These are phyloP conservation scores for Aspergillus sp. DNA, from an alignment of 2,329 filamentous ascomycete genomes.

Conservation along the genomic window DNA sequence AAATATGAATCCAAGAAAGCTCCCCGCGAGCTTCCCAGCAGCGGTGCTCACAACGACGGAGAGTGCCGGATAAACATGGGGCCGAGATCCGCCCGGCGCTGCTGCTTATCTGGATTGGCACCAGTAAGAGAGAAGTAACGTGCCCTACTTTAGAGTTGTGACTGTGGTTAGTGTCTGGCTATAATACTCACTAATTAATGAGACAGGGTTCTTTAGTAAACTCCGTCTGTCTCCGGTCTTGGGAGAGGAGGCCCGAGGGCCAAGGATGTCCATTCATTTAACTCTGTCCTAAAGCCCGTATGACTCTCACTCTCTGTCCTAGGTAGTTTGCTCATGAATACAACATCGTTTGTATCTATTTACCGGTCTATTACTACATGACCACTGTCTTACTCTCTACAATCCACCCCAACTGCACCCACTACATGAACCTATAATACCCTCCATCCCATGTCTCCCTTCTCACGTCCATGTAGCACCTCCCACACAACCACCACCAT, in stretches of 20 bases:
- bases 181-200: not conserved
- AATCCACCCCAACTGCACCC: not conserved
- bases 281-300: not conserved
- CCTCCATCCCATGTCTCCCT: not conserved
- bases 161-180: not conserved
- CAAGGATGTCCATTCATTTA: not conserved
- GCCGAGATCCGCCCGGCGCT: constrained; percentile 12
- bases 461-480: constrained; percentile 9
- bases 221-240: not conserved
- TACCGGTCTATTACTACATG: not conserved
- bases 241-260: not conserved
- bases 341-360: not conserved
- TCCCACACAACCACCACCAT: constrained; percentile 19
- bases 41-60: constrained; percentile 15
- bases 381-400: not conserved
- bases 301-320: constrained; percentile 1
- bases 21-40: constrained; percentile 15
- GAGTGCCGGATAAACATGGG: constrained; percentile 12
- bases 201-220: not conserved
- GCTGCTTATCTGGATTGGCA: not conserved
- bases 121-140: not conserved
- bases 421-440: too few species aligned
- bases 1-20: constrained; percentile 12
- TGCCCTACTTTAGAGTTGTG: not conserved
- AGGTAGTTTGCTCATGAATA: too few species aligned